Evolutionary conservation across 2,329 filamentous ascomycete genomes (phyloP).

Genomic region (Stagonosporopsis cucurbitacearum): DNA sequence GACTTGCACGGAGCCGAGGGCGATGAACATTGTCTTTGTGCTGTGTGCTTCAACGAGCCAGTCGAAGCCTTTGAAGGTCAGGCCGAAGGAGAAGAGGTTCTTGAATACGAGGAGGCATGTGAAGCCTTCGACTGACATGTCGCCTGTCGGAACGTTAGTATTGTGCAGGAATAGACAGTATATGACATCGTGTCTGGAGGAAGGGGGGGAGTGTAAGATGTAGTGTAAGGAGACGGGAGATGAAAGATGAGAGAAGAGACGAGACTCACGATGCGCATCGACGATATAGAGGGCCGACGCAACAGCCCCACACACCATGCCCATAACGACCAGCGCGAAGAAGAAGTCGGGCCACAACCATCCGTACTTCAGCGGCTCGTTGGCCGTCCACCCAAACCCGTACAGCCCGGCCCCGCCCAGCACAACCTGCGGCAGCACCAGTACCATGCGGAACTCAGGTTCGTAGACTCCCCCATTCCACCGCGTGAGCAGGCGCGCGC

Average conservation of each 20-base stretch:
- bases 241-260: not conserved
- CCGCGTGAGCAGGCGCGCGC: slow-evolving; percentile 72
- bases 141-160: slow-evolving; percentile 57
- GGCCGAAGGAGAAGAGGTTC: slow-evolving; percentile 86
- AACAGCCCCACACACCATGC: slow-evolving; percentile 91
- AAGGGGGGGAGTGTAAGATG: not conserved
- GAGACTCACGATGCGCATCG: slow-evolving; percentile 78
- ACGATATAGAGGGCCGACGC: slow-evolving; percentile 87
- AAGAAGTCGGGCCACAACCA: slow-evolving; percentile 81
- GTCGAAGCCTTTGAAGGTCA: slow-evolving; percentile 83
- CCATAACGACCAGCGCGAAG: slow-evolving; percentile 82
- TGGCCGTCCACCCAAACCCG: slow-evolving; percentile 79
- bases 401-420: slow-evolving; percentile 80
- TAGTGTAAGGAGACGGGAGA: not conserved
- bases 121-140: slow-evolving; percentile 85
- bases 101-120: slow-evolving; percentile 93
- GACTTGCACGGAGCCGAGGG: slow-evolving; percentile 78
- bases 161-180: no score
- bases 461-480: slow-evolving; percentile 84
- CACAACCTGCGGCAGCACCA: slow-evolving; percentile 82
- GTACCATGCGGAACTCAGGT: slow-evolving; percentile 84
- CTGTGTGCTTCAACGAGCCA: slow-evolving; percentile 72
- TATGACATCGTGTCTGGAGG: no score
- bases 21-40: slow-evolving; percentile 71
- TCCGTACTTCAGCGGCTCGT: slow-evolving; percentile 66